Evolutionary conservation across 345 rosid species (phyloP).

Genomic region (Barbarea vulgaris): DNA sequence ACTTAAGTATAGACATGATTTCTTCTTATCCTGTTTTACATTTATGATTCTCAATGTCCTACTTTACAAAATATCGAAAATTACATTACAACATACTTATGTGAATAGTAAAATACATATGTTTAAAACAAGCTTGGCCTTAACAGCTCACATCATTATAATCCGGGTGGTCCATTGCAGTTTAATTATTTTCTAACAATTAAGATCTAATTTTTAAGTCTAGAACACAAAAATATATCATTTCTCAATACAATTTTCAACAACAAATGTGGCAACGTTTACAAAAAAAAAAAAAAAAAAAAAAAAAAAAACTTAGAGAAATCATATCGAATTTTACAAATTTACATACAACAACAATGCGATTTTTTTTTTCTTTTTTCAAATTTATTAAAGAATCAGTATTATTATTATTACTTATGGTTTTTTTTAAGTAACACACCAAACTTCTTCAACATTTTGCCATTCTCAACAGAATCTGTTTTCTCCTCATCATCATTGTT

Average conservation of each 20-base stretch:
- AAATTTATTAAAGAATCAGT: background rate
- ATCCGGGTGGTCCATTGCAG: background rate
- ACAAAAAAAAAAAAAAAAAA: constrained; percentile 8
- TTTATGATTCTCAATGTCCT: background rate
- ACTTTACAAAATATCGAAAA: background rate
- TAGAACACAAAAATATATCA: background rate
- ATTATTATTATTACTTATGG: constrained; percentile 46
- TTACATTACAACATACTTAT: background rate
- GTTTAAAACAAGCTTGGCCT: background rate
- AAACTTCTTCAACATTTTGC: constrained; percentile 83
- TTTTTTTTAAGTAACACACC: constrained; percentile 94
- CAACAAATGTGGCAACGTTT: constrained; percentile 21
- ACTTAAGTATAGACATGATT: background rate
- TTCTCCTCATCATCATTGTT: constrained; percentile 67
- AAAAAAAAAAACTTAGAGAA: background rate
- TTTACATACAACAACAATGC: constrained; percentile 21
- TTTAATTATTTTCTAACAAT: no score
- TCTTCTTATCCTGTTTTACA: background rate
- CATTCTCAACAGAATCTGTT: constrained; percentile 51
- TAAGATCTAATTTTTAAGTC: background rate
- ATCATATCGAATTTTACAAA: constrained; percentile 34
- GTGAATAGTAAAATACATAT: background rate
- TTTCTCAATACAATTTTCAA: constrained; percentile 8
- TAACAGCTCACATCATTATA: background rate
- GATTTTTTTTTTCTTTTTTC: background rate